Evolutionary conservation across 2,329 filamentous ascomycete species (phyloP).

Genomic region (Elsinoe ampelina): DNA sequence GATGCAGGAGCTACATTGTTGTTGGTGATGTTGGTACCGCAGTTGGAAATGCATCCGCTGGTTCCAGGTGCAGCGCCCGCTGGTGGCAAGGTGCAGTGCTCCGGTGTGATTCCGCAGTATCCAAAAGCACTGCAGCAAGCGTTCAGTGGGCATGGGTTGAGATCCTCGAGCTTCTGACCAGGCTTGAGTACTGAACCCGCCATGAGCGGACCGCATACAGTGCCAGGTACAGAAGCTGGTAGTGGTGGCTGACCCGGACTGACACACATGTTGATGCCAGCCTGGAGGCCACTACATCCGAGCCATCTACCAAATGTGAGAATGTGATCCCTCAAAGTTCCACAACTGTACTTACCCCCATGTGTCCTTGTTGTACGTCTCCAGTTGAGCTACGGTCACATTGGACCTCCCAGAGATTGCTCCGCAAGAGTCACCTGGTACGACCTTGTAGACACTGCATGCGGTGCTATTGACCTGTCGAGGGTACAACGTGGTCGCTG

Average conservation of each 20-base stretch:
- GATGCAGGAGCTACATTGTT: conserved; percentile 13
- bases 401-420: conserved; percentile 21
- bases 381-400: conserved; percentile 18
- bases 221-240: conserved; percentile 29
- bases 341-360: conserved; percentile 22
- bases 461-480: not conserved
- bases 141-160: conserved; percentile 29
- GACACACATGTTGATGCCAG: conserved; percentile 31
- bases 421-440: conserved; percentile 28
- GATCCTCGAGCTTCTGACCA: conserved; percentile 26
- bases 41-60: conserved; percentile 35
- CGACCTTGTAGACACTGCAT: conserved; percentile 29
- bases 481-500: not conserved
- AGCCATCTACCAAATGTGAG: conserved; percentile 21
- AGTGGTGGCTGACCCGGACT: conserved; percentile 34
- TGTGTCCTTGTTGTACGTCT: conserved; percentile 29
- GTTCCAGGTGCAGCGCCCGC: conserved; percentile 27
- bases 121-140: conserved; percentile 31
- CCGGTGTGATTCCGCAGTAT: conserved; percentile 36
- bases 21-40: conserved; percentile 30
- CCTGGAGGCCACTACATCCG: conserved; percentile 29
- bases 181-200: conserved; percentile 19
- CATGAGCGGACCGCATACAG: conserved; percentile 38
- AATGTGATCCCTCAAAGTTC: not conserved
- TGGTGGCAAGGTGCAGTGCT: conserved; percentile 37